Evolutionary conservation across 768 basidiomycete genomes (phyloP).

Genomic region (Trametes maxima): DNA sequence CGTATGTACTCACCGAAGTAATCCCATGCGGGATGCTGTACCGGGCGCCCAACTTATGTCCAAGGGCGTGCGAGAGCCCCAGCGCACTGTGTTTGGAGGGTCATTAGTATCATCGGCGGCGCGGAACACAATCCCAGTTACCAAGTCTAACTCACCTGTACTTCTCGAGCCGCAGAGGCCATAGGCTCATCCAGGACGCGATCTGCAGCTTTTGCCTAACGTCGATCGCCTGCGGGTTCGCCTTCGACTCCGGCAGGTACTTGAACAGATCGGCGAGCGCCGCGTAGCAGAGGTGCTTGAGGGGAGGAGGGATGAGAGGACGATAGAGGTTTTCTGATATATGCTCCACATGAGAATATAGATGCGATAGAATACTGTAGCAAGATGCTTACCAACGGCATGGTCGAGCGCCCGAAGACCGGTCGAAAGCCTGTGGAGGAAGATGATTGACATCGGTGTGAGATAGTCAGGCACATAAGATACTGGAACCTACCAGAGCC

Average conservation of each 20-base stretch:
- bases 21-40: constrained; percentile 83
- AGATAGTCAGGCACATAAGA: background rate
- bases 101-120: background rate
- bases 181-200: constrained; percentile 81
- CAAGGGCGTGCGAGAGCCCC: constrained; percentile 77
- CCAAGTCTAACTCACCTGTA: constrained; percentile 44
- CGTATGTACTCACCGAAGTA: constrained; percentile 59
- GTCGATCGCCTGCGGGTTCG: constrained; percentile 55
- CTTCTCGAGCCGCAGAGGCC: constrained; percentile 61
- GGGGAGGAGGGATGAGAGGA: constrained; percentile 52
- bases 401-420: constrained; percentile 82
- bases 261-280: constrained; percentile 74
- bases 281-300: constrained; percentile 65
- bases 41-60: constrained; percentile 70
- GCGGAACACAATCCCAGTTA: background rate
- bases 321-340: constrained; percentile 63
- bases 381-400: constrained; percentile 56
- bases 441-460: background rate
- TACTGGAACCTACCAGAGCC: constrained; percentile 57
- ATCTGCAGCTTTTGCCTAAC: constrained; percentile 69
- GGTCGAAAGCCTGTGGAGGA: constrained; percentile 63
- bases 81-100: constrained; percentile 46
- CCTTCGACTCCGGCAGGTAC: constrained; percentile 68
- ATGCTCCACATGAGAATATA: background rate
- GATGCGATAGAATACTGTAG: background rate